Conservation (phyloP, 306 rosid species). For the Gillenia trifoliata region DNA sequence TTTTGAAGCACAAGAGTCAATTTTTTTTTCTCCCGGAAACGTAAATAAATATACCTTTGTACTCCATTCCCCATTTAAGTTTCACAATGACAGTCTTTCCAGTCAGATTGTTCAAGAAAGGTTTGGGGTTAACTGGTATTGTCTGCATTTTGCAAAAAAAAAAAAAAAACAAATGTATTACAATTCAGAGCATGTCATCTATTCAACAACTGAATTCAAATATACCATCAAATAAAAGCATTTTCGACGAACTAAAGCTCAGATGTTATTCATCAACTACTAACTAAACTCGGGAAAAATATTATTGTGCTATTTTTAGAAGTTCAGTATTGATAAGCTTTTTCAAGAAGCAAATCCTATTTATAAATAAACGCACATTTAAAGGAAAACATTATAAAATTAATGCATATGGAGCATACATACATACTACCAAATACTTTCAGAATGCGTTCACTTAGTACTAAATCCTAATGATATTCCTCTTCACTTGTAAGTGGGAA, state of each 20-base stretch:
- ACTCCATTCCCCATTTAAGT: slow-evolving; percentile 62
- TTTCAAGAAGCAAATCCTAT: not conserved
- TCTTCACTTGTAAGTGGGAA: too few species aligned
- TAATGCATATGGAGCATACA: too few species aligned
- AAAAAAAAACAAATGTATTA: not conserved
- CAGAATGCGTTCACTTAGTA: too few species aligned
- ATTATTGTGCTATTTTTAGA: not conserved
- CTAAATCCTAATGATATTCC: too few species aligned
- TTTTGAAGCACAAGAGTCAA: not conserved
- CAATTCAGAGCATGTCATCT: not conserved
- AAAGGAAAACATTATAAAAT: too few species aligned
- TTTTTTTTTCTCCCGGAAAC: not conserved
- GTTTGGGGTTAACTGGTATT: slow-evolving; percentile 53
- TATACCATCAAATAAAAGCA: not conserved
- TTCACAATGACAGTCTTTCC: slow-evolving; percentile 52
- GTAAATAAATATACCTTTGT: slow-evolving; percentile 33
- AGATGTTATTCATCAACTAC: not conserved
- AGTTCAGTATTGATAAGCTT: too few species aligned
- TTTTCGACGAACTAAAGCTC: not conserved
- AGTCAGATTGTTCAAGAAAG: slow-evolving; percentile 55
- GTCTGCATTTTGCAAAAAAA: slow-evolving; percentile 26
- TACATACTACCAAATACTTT: too few species aligned
- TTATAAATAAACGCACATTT: not conserved
- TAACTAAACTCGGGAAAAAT: not conserved
- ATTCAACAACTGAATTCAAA: not conserved